phyloP scores from a whole-genome alignment of 495 filamentous ascomycete genomes.

The Aspergillus mulundensis region DNA sequence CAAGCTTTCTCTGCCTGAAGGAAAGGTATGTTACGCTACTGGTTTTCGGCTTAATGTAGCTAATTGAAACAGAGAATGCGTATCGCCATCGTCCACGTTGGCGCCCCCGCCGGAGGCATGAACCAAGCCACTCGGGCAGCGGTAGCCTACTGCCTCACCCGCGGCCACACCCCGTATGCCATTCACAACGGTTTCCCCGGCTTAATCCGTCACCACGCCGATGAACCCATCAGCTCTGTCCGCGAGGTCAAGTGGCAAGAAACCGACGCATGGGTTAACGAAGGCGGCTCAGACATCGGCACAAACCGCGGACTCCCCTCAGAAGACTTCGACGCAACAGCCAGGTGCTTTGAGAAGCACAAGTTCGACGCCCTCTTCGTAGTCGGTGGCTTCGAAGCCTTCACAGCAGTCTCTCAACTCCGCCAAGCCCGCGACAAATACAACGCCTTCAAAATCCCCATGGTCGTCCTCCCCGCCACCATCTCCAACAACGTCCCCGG shows the following conservation, averaged over 20 bases:
- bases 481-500: slow-evolving; percentile 98
- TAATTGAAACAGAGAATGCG: slow-evolving; percentile 74
- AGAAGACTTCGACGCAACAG: slow-evolving; percentile 78
- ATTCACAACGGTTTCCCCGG: slow-evolving; percentile 98
- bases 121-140: slow-evolving; percentile 94
- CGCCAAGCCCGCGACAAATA: slow-evolving; percentile 73
- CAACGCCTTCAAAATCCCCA: slow-evolving; percentile 85
- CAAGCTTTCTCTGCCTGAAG: slow-evolving; percentile 57
- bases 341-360: slow-evolving; percentile 78
- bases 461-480: slow-evolving; percentile 90
- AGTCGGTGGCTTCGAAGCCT: slow-evolving; percentile 95
- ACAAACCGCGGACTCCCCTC: slow-evolving; percentile 90
- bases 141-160: slow-evolving; percentile 91
- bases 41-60: no score
- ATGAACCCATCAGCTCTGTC: slow-evolving; percentile 77
- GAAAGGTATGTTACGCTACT: slow-evolving; percentile 73
- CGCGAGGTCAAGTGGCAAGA: slow-evolving; percentile 87
- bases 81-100: slow-evolving; percentile 94
- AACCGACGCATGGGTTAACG: slow-evolving; percentile 90
- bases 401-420: slow-evolving; percentile 84
- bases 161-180: slow-evolving; percentile 85
- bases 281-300: slow-evolving; percentile 95
- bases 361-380: slow-evolving; percentile 88
- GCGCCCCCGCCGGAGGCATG: slow-evolving; percentile 98
- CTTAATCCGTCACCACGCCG: slow-evolving; percentile 82